Evolutionary conservation across 2,329 filamentous ascomycete species (phyloP).

Genomic region (Decorospora gaudefroyi): DNA sequence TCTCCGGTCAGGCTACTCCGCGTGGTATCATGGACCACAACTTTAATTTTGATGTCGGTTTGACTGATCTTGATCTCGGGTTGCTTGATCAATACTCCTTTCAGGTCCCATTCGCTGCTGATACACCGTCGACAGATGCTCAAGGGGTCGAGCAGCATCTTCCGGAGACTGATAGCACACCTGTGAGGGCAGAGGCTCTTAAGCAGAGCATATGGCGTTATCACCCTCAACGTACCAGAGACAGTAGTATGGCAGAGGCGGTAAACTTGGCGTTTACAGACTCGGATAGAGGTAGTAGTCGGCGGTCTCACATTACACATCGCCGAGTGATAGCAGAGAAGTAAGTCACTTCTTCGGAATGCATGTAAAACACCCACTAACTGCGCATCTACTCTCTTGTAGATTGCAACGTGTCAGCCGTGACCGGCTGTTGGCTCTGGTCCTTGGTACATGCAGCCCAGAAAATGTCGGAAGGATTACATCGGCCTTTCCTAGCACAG

Average conservation of each 20-base stretch:
- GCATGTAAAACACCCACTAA: background rate
- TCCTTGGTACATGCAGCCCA: constrained; percentile 62
- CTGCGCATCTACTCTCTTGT: background rate
- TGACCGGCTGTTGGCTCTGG: constrained; percentile 67
- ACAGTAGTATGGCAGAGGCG: constrained; percentile 36
- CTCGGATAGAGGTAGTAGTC: constrained; percentile 35
- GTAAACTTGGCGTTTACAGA: constrained; percentile 49
- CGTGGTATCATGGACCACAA: constrained; percentile 53
- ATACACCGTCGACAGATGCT: constrained; percentile 31
- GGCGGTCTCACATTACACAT: constrained; percentile 41
- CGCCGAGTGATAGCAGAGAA: constrained; percentile 51
- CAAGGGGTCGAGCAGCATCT: constrained; percentile 22
- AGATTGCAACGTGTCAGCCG: constrained; percentile 48
- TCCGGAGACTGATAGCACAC: constrained; percentile 27
- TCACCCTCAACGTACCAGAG: constrained; percentile 40
- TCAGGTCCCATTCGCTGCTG: constrained; percentile 49
- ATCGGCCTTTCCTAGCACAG: constrained; percentile 65
- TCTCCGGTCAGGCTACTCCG: constrained; percentile 50
- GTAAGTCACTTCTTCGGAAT: background rate
- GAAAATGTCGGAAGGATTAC: constrained; percentile 58
- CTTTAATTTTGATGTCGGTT: constrained; percentile 52
- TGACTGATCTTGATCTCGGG: constrained; percentile 53
- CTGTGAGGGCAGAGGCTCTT: constrained; percentile 40
- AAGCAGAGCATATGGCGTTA: constrained; percentile 55
- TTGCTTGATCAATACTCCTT: constrained; percentile 54